These are phyloP conservation scores for Globisporangium echinulatum DNA, from an alignment of 352 stramenopile species.

Conservation along the genomic window DNA sequence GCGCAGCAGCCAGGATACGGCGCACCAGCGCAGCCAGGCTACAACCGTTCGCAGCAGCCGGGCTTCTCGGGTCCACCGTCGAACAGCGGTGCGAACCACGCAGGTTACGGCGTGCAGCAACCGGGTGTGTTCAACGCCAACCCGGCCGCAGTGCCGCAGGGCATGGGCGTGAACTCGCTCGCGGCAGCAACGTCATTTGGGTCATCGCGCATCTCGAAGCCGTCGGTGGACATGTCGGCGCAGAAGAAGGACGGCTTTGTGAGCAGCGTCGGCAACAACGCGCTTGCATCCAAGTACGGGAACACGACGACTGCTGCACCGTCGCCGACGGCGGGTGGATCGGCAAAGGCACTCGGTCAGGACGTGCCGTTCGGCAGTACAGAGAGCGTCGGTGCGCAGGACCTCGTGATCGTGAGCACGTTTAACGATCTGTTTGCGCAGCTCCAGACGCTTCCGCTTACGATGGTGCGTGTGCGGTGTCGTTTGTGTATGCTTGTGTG, in stretches of 20 bases:
- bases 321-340: conserved; percentile 30
- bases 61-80: conserved; percentile 51
- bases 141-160: conserved; percentile 39
- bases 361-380: conserved; percentile 57
- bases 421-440: conserved; percentile 79
- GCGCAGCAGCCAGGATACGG: conserved; percentile 24
- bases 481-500: not conserved
- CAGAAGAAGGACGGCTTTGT: conserved; percentile 83
- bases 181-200: conserved; percentile 38
- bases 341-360: conserved; percentile 35
- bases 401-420: conserved; percentile 69
- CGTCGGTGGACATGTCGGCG: conserved; percentile 74
- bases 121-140: conserved; percentile 31
- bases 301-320: conserved; percentile 60
- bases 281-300: conserved; percentile 82
- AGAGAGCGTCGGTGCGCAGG: conserved; percentile 65
- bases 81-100: conserved; percentile 19
- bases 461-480: conserved; percentile 52
- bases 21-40: conserved; percentile 28
- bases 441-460: conserved; percentile 65
- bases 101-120: conserved; percentile 19
- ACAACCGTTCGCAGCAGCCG: conserved; percentile 31
- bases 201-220: conserved; percentile 75
- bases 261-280: conserved; percentile 82
- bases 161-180: conserved; percentile 66